These are phyloP conservation scores for Botrytis aclada DNA, from an alignment of 2,329 filamentous ascomycete genomes.

Conservation along the genomic window DNA sequence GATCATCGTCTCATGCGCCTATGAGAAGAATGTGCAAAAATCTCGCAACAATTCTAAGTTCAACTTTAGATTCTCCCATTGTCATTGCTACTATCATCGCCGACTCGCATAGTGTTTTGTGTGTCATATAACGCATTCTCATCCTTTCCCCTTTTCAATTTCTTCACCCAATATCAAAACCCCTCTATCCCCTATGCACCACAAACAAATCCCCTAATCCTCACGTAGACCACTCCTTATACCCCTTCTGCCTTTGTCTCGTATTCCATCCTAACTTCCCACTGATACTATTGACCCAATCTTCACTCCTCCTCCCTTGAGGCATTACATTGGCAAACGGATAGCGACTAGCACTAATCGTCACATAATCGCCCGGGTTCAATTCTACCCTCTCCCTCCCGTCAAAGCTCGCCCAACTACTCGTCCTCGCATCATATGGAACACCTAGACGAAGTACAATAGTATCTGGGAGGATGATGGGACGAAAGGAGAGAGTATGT, in stretches of 20 bases:
- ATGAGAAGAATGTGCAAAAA: neutral
- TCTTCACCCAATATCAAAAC: neutral
- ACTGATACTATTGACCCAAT: constrained; percentile 80
- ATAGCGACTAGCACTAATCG: constrained; percentile 75
- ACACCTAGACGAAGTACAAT: constrained; percentile 91
- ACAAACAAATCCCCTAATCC: neutral
- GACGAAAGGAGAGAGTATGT: constrained; percentile 90
- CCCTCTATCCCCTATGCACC: too few species aligned
- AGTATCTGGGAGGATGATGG: constrained; percentile 94
- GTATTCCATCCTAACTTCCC: constrained; percentile 80
- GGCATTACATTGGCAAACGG: constrained; percentile 77
- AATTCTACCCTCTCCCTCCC: constrained; percentile 85
- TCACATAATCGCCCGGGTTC: constrained; percentile 76
- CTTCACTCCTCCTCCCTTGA: constrained; percentile 65
- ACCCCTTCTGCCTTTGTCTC: constrained; percentile 69
- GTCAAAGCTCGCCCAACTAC: constrained; percentile 97
- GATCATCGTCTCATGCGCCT: too few species aligned
- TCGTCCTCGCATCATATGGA: constrained; percentile 87
- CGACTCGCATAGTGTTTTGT: neutral
- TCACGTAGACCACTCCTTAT: constrained; percentile 40
- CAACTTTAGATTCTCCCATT: neutral
- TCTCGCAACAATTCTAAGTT: neutral
- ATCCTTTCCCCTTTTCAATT: neutral
- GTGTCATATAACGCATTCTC: neutral
- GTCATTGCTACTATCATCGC: neutral